Evolutionary conservation across 2,329 filamentous ascomycete genomes (phyloP).

Genomic region (Trichoderma sp.): DNA sequence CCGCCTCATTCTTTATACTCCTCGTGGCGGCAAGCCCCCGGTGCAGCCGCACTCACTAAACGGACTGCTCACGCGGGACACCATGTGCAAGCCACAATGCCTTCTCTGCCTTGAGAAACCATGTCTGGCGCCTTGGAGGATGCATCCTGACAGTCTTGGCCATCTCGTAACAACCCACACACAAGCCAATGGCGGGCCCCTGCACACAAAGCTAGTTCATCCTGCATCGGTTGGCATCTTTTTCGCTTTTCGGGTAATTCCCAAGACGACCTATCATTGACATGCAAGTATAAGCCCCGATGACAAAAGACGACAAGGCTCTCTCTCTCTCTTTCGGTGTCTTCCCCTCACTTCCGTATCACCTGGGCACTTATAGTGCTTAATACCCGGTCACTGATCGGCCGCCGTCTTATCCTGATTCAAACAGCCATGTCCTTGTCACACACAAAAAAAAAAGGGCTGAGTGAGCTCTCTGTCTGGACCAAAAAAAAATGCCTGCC

Average conservation of each 20-base stretch:
- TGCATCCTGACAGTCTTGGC: background rate
- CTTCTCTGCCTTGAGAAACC: background rate
- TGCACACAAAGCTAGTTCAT: background rate
- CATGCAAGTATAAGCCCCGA: background rate
- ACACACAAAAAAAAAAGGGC: background rate
- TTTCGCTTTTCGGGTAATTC: background rate
- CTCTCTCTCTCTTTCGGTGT: background rate
- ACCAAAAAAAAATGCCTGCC: background rate
- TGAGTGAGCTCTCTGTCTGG: background rate
- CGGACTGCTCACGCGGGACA: background rate
- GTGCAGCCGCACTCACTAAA: background rate
- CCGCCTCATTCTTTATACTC: conserved; percentile 19
- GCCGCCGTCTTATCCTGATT: background rate
- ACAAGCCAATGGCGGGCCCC: background rate
- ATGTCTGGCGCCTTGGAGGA: background rate
- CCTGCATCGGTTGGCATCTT: background rate
- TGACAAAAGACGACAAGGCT: background rate
- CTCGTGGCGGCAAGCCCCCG: background rate
- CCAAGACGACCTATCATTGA: background rate
- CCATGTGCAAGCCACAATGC: background rate
- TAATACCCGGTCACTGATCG: background rate
- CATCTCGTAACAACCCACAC: background rate
- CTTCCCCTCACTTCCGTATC: background rate
- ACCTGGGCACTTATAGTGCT: background rate
- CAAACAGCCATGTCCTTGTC: background rate